Conservation (phyloP, 108 stramenopile species). For the Fistulifera pelliculosa region DNA sequence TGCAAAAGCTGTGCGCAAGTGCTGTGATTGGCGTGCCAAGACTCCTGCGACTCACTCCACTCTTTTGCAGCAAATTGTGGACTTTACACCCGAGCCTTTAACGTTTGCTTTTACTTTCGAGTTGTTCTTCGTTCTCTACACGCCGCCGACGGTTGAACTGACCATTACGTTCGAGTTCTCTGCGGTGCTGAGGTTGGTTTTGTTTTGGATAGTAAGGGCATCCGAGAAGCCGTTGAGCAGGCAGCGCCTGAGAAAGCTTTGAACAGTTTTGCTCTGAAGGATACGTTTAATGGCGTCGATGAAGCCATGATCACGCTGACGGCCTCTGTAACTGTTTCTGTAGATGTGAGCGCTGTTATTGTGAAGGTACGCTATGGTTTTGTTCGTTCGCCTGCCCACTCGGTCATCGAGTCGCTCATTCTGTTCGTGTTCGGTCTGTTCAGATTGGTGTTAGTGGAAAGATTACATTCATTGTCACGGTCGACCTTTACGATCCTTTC, state of each 20-base stretch:
- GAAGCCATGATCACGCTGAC: conserved; percentile 11
- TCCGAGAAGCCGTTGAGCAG: conserved; percentile 18
- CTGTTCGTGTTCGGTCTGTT: conserved; percentile 3
- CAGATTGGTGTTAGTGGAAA: conserved; percentile 15
- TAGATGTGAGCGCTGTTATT: conserved; percentile 15
- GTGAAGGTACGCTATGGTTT: too few relatives aligned
- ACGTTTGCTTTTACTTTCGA: conserved; percentile 12
- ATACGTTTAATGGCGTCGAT: conserved; percentile 28
- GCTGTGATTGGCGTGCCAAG: not conserved
- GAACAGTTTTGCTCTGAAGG: conserved; percentile 27
- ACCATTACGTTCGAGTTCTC: conserved; percentile 13
- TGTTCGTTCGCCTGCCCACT: too few relatives aligned
- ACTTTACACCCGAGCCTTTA: conserved; percentile 2
- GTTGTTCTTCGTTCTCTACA: conserved; percentile 2
- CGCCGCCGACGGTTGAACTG: conserved; percentile 12
- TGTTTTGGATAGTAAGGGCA: conserved; percentile 23
- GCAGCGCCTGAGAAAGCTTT: conserved; percentile 20
- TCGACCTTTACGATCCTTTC: conserved; percentile 29
- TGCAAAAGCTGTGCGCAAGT: not conserved
- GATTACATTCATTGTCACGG: conserved; percentile 9
- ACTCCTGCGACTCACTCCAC: not conserved
- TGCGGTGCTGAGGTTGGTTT: not conserved
- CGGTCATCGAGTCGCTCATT: too few relatives aligned
- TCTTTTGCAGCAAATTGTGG: conserved; percentile 9
- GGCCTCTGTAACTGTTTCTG: conserved; percentile 10